Base-by-base conservation (phyloP, 2,329 filamentous ascomycete genomes). In the Dichotomopilus funicola region DNA sequence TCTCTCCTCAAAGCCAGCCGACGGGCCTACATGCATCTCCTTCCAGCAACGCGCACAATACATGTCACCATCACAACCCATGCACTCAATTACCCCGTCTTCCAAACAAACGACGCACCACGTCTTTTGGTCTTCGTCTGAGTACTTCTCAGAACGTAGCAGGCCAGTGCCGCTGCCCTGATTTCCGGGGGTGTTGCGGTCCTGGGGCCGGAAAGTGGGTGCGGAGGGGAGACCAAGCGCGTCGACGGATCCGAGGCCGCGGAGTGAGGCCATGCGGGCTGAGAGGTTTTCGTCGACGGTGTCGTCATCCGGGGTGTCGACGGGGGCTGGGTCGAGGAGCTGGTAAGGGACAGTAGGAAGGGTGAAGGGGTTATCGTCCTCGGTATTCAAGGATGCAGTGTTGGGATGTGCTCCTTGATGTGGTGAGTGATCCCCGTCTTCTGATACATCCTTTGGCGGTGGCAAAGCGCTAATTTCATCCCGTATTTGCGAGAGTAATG, bases 21-120 rank as follows among this genome's bases (percentile, higher is more conserved):
- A 75, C 0, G 84, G 82, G 0, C 87, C 85, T 37, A 82, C 73
- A 65, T 95, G 90, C 69, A 90, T 89, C 65, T 92, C 89, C 57
- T 78, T 79, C 89, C 89, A 95, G 73, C 90, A 95, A 12, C 80
- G 74, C 27, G 78, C 75, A 68, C 90, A 95, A 67, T 92, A 95
- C 42, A 89, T 74, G 61, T 91, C 83, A 34, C 72, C 71, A 38
- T 83, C 82, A 64, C 90, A 95, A 3, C 86, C 88, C 0, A 84
- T 66, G 66, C 90, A 95, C 55, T 78, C 78, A 34, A 94, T 72
- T 3, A 82, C 83, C 0, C 86, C 89, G 65, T 94, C 87, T 56
- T 90, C 88, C 47, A 87, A 82, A 67, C 90, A 95, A 8, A 94
- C 90, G 36, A 85, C 80, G 68, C 90, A 95, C 88, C 89, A 95